Base-by-base conservation (phyloP, 2,329 filamentous ascomycete species). In the Alternaria angustiovoidea region DNA sequence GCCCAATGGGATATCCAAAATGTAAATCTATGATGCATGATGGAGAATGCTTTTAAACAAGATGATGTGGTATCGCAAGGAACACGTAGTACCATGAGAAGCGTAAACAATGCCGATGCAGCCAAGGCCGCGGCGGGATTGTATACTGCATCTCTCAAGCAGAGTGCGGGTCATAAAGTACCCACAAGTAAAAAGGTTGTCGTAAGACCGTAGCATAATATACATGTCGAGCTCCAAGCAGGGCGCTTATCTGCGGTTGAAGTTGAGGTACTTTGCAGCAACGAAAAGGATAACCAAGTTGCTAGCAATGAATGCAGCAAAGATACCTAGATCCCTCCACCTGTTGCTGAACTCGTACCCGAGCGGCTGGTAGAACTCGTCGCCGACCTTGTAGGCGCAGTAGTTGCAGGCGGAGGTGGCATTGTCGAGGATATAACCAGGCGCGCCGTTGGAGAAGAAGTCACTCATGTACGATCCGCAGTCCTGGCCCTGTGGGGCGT, bases 271-370 rank as follows among this genome's bases (percentile, higher is more conserved):
- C 52, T 79, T 83, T 75, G 85, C 83, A 39, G 83, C 86, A 54
- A 88, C 59, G 68, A 89, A 88, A 61, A 89, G 69, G 49, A 89
- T 79, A 20, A 91, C 85, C 70, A 95, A 73, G 76, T 96, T 96
- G 73, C 89, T 93, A 14, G 80, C 91, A 54, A 96, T 85, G 72
- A 93, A 96, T 1, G 89, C 90, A 32, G 86, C 68, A 67, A 89
- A 90, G 63, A 96, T 96, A 2, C 92, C 93, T 57, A 95, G 64
- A 68, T 97, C 92, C 56, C 93, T 86, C 93, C 93, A 96, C 16
- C 93, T 82, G 65, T 91, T 79, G 43, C 81, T 80, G 69, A 89
- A 96, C 2, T 80, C 81, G 71, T 96, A 85, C 2, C 85, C 84
- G 18, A 96, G 84, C 0, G 87, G 84, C 54, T 81, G 74, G 74